phyloP scores from a whole-genome alignment of 2,329 filamentous ascomycete genomes.

The Colletotrichum falcatum region DNA sequence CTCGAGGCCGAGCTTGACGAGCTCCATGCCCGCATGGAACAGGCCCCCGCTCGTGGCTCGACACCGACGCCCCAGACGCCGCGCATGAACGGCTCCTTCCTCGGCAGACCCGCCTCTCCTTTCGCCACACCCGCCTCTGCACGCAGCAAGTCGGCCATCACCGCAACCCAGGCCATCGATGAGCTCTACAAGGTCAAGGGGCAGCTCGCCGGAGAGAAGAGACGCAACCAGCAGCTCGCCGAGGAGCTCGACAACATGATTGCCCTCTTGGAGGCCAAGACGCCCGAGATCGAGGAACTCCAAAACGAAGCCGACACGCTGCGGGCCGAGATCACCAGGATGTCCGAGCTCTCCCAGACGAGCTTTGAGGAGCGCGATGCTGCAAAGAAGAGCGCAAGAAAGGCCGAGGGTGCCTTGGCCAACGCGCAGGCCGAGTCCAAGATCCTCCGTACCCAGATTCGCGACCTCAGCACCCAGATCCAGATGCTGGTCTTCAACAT shows the following conservation, averaged over 20 bases:
- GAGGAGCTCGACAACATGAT: conserved; percentile 88
- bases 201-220: conserved; percentile 78
- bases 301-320: conserved; percentile 84
- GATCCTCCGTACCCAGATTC: conserved; percentile 86
- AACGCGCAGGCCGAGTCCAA: conserved; percentile 76
- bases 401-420: conserved; percentile 78
- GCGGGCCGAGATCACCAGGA: conserved; percentile 83
- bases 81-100: conserved; percentile 66
- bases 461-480: conserved; percentile 89
- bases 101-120: conserved; percentile 67
- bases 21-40: conserved; percentile 62
- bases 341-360: conserved; percentile 86
- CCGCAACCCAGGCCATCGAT: conserved; percentile 72
- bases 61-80: conserved; percentile 71
- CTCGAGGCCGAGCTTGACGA: conserved; percentile 67
- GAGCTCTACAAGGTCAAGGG: conserved; percentile 77
- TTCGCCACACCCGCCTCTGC: conserved; percentile 71
- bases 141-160: conserved; percentile 66
- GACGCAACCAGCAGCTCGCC: conserved; percentile 79
- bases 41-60: conserved; percentile 58
- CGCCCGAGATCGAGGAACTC: conserved; percentile 89
- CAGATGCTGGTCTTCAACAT: conserved; percentile 91
- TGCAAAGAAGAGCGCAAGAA: conserved; percentile 82
- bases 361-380: conserved; percentile 83
- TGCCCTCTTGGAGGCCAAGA: conserved; percentile 83